Evolutionary conservation across 352 stramenopile species (phyloP).

Genomic region (Halophytophthora polymorphica): DNA sequence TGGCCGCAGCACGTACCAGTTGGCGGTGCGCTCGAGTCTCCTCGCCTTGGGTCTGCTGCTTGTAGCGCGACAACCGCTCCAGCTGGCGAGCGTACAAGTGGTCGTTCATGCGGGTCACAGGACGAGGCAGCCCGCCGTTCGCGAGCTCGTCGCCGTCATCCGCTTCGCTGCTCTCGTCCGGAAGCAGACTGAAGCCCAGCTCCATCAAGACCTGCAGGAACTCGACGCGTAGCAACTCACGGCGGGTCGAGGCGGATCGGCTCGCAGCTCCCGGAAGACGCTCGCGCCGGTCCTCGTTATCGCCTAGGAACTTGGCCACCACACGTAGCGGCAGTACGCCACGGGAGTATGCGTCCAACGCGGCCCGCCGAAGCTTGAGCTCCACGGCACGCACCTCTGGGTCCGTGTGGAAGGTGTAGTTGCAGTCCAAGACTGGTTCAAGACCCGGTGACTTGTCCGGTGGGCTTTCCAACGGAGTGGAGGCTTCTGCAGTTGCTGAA

Average conservation of each 20-base stretch:
- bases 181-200: conserved; percentile 84
- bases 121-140: conserved; percentile 7
- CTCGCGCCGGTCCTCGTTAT: conserved; percentile 18
- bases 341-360: conserved; percentile 61
- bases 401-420: conserved; percentile 80
- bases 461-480: not conserved
- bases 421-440: conserved; percentile 46
- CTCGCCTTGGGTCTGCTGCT: conserved; percentile 44
- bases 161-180: conserved; percentile 28
- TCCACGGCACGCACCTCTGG: conserved; percentile 80
- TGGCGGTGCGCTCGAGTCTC: conserved; percentile 53
- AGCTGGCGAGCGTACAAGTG: conserved; percentile 81
- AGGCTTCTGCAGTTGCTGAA: not conserved
- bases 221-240: conserved; percentile 76
- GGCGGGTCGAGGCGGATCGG: conserved; percentile 12
- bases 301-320: conserved; percentile 71
- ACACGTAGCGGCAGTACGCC: conserved; percentile 69
- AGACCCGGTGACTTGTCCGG: not conserved
- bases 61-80: conserved; percentile 64
- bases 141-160: conserved; percentile 10
- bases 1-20: conserved; percentile 49
- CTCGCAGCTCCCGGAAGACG: conserved; percentile 8
- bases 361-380: conserved; percentile 79
- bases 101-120: conserved; percentile 56
- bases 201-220: conserved; percentile 94